Evolutionary conservation across 2,329 filamentous ascomycete genomes (phyloP), one percentile per base, ranked within the genome.

Genomic region (Fusarium pseudocircinatum): DNA sequence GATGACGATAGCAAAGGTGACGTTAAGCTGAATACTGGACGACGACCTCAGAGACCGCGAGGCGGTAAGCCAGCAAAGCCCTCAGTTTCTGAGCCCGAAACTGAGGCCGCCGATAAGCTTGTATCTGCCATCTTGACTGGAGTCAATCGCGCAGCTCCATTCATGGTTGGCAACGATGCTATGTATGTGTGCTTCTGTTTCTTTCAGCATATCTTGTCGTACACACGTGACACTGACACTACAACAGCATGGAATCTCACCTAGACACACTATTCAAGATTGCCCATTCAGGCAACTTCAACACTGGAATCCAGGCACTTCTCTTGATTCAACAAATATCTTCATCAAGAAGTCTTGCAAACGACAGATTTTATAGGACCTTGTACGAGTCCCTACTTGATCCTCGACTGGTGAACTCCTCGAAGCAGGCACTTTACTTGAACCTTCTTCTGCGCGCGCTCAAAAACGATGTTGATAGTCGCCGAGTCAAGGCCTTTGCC

Each of bases 271-370:
- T 99, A 32, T 99, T 98, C 88, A 92, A 91, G 77, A 96, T 99
- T 78, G 97, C 96, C 1, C 96, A 99, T 83, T 98, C 96, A 2
- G 94, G 96, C 63, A 99, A 99, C 82, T 98, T 99, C 88, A 99
- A 98, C 84, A 99, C 96, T 2, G 96, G 95, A 80, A 94, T 99
- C 42, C 96, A 99, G 83, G 96, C 96, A 39, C 88, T 99, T 73
- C 93, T 97, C 84, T 86, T 99, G 53, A 97, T 99, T 74, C 96
- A 98, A 81, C 96, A 98, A 81, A 89, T 99, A 34, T 94, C 95
- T 2, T 87, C 91, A 4, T 90, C 92, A 7, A 94, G 96, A 80
- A 92, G 95, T 77, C 87, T 96, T 60, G 92, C 93, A 9, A 92
- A 92, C 18, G 96, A 99, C 78, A 90, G 96, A 69, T 99, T 97